A percentile compares a stretch with the other conserved stretches of the same genome.
These are phyloP conservation scores for Saccharum spontaneum DNA, from an alignment of 176 grass and related monocot genomes.

Conservation along the genomic window DNA sequence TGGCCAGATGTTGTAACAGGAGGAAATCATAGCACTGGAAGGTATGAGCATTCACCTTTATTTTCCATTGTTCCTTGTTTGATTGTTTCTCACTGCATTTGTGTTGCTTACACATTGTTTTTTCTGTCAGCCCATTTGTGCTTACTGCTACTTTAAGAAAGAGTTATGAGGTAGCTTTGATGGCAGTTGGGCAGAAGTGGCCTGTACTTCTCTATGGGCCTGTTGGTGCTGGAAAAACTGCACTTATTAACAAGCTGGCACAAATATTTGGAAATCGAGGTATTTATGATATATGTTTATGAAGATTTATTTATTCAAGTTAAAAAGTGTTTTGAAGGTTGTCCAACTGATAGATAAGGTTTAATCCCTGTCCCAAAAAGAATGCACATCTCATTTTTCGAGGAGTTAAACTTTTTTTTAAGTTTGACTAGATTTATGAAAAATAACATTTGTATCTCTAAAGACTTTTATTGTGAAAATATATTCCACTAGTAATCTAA, in stretches of 20 bases:
- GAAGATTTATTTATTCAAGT: not conserved
- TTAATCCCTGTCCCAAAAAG: not conserved
- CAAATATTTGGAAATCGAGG: constrained; percentile 63
- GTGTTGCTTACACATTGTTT: constrained; percentile 23
- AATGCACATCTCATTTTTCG: not conserved
- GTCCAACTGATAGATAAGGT: not conserved
- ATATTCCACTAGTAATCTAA: not conserved
- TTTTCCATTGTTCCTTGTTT: constrained; percentile 11
- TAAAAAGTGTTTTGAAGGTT: not conserved
- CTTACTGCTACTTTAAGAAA: constrained; percentile 63
- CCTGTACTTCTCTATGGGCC: constrained; percentile 86
- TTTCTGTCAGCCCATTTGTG: constrained; percentile 60
- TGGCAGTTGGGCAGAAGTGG: constrained; percentile 85
- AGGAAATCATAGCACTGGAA: constrained; percentile 32
- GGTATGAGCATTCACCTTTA: constrained; percentile 44
- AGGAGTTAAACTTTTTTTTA: not conserved
- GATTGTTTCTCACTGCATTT: not conserved
- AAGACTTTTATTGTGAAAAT: not conserved
- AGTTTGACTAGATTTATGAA: not conserved
- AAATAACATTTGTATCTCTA: not conserved
- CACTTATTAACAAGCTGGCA: constrained; percentile 75
- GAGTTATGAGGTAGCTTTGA: constrained; percentile 73
- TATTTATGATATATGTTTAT: constrained; percentile 37
- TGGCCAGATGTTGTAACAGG: constrained; percentile 23
- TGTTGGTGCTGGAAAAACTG: constrained; percentile 87